Conservation (phyloP, 2,329 filamentous ascomycete species). For the Talaromyces marneffei region DNA sequence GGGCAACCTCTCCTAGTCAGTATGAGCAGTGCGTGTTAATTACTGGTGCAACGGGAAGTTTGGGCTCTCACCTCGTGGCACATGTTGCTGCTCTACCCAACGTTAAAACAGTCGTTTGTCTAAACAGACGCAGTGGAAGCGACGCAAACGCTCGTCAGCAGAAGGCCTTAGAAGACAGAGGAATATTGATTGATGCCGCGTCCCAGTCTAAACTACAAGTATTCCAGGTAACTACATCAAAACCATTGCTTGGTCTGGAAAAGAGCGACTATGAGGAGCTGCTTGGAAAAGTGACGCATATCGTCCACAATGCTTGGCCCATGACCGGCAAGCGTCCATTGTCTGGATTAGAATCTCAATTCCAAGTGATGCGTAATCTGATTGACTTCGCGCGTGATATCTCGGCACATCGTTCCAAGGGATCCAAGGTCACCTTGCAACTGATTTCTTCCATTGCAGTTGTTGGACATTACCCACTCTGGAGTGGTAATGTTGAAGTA, state of each 20-base stretch:
- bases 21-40: conserved; percentile 31
- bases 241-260: conserved; percentile 45
- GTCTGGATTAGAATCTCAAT: conserved; percentile 22
- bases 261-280: conserved; percentile 35
- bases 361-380: conserved; percentile 46
- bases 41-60: conserved; percentile 38
- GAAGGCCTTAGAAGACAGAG: conserved; percentile 25
- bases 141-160: conserved; percentile 29
- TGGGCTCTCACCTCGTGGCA: conserved; percentile 39
- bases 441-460: conserved; percentile 41
- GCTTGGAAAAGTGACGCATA: conserved; percentile 40
- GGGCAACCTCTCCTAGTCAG: background rate
- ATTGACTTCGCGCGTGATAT: conserved; percentile 41
- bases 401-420: conserved; percentile 15
- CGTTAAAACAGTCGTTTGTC: conserved; percentile 37
- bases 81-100: conserved; percentile 26
- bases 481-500: conserved; percentile 26
- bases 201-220: conserved; percentile 40
- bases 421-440: conserved; percentile 31
- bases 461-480: conserved; percentile 30
- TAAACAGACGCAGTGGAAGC: conserved; percentile 39
- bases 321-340: conserved; percentile 21
- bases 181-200: conserved; percentile 19
- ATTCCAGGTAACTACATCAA: conserved; percentile 45
- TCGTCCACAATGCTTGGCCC: conserved; percentile 34